These are phyloP conservation scores for Colletotrichum musae DNA, from an alignment of 2,329 filamentous ascomycete genomes.

Conservation along the genomic window DNA sequence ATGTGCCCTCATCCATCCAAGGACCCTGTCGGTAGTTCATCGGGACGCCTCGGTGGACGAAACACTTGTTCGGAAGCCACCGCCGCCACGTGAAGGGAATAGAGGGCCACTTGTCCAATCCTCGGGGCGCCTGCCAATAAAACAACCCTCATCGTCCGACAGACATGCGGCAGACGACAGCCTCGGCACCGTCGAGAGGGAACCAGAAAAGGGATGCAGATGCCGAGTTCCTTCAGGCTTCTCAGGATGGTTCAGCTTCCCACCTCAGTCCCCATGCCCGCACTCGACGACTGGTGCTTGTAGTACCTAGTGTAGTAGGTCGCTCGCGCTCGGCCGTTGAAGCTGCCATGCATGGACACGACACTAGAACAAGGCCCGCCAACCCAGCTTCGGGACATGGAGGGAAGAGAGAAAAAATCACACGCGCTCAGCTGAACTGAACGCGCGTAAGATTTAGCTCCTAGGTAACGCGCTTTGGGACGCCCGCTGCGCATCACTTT, in stretches of 20 bases:
- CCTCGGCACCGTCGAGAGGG: background rate
- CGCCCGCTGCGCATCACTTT: background rate
- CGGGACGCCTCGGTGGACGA: constrained; percentile 13
- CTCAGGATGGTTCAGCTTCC: background rate
- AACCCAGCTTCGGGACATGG: too few species aligned
- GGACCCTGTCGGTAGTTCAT: background rate
- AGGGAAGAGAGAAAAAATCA: background rate
- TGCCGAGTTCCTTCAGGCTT: background rate
- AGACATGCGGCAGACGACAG: background rate
- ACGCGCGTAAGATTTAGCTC: constrained; percentile 2
- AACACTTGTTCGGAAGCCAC: constrained; percentile 26
- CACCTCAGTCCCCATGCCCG: background rate
- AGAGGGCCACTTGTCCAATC: background rate
- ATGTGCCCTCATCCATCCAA: background rate
- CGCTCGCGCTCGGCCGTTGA: constrained; percentile 23
- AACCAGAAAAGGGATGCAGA: background rate
- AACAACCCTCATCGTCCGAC: background rate
- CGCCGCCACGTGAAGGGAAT: constrained; percentile 20
- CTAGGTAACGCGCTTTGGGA: constrained; percentile 30
- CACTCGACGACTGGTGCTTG: background rate
- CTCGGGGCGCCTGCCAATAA: background rate
- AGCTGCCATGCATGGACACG: constrained; percentile 25
- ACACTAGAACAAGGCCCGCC: too few species aligned
- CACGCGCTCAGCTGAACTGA: constrained; percentile 1
- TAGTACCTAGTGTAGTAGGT: background rate